phyloP scores from a whole-genome alignment of 2,329 filamentous ascomycete species.

The Colletotrichum eleusines region DNA sequence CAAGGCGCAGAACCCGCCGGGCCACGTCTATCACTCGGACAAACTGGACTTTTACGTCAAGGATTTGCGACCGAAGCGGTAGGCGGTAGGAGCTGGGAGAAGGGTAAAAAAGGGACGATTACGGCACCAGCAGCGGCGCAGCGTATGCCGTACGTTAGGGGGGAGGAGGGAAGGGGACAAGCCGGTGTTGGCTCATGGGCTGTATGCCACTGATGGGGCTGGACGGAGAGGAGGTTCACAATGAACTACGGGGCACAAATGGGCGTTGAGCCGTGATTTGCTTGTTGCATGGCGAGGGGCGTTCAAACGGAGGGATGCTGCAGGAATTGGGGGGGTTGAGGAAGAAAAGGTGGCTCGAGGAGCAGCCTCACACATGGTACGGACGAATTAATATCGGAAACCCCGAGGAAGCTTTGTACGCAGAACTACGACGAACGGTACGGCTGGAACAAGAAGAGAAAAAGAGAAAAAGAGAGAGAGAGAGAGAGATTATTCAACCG shows the following conservation, averaged over 20 bases:
- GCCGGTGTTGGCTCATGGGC: background rate
- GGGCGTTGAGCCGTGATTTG: conserved; percentile 1
- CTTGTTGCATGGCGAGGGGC: conserved; percentile 39
- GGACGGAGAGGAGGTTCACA: background rate
- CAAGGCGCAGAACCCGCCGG: conserved; percentile 73
- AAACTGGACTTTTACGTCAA: conserved; percentile 72
- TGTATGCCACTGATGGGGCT: too few species aligned
- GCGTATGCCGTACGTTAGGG: background rate
- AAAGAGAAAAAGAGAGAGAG: too few species aligned
- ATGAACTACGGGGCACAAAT: background rate
- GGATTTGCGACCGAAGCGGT: conserved; percentile 61
- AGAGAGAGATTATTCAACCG: background rate
- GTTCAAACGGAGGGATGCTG: conserved; percentile 15
- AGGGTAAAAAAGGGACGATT: too few species aligned
- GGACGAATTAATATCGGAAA: conserved; percentile 3
- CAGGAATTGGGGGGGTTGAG: background rate
- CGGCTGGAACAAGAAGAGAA: background rate
- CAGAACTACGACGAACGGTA: conserved; percentile 1
- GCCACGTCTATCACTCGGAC: conserved; percentile 77
- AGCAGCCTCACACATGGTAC: conserved; percentile 1
- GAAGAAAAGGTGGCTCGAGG: background rate
- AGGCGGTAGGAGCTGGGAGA: conserved; percentile 15
- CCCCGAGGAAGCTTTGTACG: background rate
- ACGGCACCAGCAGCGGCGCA: background rate
- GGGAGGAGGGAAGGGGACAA: background rate